phyloP scores from a whole-genome alignment of 23 red algal genomes.

The Gracilariopsis chorda region DNA sequence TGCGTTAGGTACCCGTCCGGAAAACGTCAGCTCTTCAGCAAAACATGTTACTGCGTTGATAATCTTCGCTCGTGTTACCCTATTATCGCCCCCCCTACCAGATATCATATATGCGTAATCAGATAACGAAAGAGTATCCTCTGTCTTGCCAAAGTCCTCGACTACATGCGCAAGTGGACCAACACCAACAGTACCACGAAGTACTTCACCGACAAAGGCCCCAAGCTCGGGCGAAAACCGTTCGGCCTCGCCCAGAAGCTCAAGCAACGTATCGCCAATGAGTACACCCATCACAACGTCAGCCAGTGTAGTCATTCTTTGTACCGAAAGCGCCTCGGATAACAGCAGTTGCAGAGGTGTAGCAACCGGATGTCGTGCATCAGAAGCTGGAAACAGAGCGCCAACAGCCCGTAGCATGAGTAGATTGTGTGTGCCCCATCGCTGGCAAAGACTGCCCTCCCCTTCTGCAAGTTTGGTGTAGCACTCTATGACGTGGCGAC shows the following conservation, averaged over 20 bases:
- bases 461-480: neutral
- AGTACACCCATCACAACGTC: conserved; percentile 29
- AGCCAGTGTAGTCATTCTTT: neutral
- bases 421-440: conserved; percentile 11
- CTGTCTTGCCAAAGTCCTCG: neutral
- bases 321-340: conserved; percentile 22
- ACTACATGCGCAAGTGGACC: neutral
- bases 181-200: neutral
- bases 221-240: conserved; percentile 13
- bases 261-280: conserved; percentile 2
- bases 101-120: neutral
- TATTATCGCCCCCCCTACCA: neutral
- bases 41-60: neutral
- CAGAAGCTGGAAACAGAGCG: conserved; percentile 59
- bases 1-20: conserved; percentile 11
- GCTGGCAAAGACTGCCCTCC: neutral
- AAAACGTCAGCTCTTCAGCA: neutral
- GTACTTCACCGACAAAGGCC: neutral
- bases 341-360: conserved; percentile 45
- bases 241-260: neutral
- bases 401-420: conserved; percentile 31
- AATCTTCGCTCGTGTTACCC: neutral
- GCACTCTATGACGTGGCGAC: neutral
- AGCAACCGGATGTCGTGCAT: conserved; percentile 56
- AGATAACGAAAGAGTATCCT: neutral